These are phyloP conservation scores for Kodamaea jinghongensis DNA, from an alignment of 805 yeast genomes.

Conservation along the genomic window DNA sequence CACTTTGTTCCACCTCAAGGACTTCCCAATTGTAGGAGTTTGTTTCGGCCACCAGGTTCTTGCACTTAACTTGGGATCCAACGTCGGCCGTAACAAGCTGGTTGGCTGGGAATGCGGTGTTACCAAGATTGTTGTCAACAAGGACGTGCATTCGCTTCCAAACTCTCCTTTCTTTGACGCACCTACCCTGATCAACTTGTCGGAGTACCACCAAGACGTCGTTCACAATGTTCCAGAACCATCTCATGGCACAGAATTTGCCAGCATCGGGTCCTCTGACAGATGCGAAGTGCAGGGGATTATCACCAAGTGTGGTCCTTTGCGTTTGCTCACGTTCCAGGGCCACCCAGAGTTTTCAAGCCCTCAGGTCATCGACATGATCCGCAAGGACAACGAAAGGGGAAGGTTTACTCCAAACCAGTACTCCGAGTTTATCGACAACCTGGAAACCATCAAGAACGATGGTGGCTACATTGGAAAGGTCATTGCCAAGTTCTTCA, in stretches of 20 bases:
- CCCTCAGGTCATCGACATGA: slow-evolving; percentile 26
- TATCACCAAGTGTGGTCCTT: slow-evolving; percentile 40
- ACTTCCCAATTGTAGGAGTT: slow-evolving; percentile 60
- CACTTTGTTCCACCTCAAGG: slow-evolving; percentile 12
- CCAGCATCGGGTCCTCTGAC: slow-evolving; percentile 50
- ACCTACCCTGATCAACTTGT: slow-evolving; percentile 49
- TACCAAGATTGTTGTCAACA: slow-evolving; percentile 46
- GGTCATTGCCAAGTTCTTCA: slow-evolving; percentile 35
- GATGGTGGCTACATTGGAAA: slow-evolving; percentile 40
- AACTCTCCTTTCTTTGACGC: slow-evolving; percentile 34
- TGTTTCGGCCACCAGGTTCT: slow-evolving; percentile 90
- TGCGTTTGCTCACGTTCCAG: slow-evolving; percentile 65
- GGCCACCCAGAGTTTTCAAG: slow-evolving; percentile 84
- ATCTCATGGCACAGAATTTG: slow-evolving; percentile 22
- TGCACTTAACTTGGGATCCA: slow-evolving; percentile 61
- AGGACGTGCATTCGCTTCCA: slow-evolving; percentile 29
- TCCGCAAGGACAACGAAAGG: slow-evolving; percentile 16
- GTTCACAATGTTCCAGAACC: slow-evolving; percentile 40
- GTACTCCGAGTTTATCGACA: slow-evolving; percentile 26
- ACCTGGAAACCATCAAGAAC: slow-evolving; percentile 31
- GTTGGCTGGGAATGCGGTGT: slow-evolving; percentile 76
- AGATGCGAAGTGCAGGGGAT: slow-evolving; percentile 68
- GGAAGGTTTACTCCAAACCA: slow-evolving; percentile 23
- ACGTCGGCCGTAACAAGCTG: slow-evolving; percentile 51
- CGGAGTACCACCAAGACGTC: slow-evolving; percentile 40